Evolutionary conservation across 1,139 yeast genomes (phyloP).

Genomic region (Diutina scorzettiae): DNA sequence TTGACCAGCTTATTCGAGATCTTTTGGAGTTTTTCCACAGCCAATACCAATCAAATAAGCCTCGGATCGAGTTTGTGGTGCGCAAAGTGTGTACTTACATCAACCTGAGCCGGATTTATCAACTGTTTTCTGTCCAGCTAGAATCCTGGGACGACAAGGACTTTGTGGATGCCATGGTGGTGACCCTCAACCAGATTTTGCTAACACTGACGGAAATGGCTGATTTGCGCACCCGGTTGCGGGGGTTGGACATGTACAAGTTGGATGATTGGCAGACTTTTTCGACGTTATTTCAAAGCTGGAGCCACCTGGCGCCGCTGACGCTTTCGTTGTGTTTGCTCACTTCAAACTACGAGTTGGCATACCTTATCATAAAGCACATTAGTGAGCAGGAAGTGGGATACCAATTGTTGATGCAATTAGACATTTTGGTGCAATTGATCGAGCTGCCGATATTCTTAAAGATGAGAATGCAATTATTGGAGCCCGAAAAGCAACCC

Average conservation of each 20-base stretch:
- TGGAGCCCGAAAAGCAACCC: constrained; percentile 80
- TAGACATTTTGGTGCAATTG: constrained; percentile 71
- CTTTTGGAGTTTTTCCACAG: constrained; percentile 54
- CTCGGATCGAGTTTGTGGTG: constrained; percentile 62
- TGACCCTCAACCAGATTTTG: constrained; percentile 75
- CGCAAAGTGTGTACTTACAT: constrained; percentile 75
- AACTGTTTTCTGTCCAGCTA: constrained; percentile 68
- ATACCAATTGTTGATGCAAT: constrained; percentile 58
- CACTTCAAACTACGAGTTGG: constrained; percentile 83
- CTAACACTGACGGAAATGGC: constrained; percentile 81
- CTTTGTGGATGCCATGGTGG: constrained; percentile 74
- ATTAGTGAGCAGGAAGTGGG: constrained; percentile 68
- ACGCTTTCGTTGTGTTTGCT: constrained; percentile 75
- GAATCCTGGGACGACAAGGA: constrained; percentile 46
- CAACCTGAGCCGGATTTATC: constrained; percentile 73
- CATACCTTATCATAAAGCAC: constrained; percentile 66
- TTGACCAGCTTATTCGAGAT: constrained; percentile 64
- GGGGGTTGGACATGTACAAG: constrained; percentile 30
- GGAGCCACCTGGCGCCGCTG: constrained; percentile 91
- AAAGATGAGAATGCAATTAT: constrained; percentile 69
- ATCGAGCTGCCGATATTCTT: constrained; percentile 81
- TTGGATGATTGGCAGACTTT: constrained; percentile 63
- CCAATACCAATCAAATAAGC: constrained; percentile 18
- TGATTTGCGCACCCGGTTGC: constrained; percentile 56
- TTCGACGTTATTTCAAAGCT: constrained; percentile 68